Conservation (phyloP, 768 basidiomycete genomes). For the Leccinum incarnatum region DNA sequence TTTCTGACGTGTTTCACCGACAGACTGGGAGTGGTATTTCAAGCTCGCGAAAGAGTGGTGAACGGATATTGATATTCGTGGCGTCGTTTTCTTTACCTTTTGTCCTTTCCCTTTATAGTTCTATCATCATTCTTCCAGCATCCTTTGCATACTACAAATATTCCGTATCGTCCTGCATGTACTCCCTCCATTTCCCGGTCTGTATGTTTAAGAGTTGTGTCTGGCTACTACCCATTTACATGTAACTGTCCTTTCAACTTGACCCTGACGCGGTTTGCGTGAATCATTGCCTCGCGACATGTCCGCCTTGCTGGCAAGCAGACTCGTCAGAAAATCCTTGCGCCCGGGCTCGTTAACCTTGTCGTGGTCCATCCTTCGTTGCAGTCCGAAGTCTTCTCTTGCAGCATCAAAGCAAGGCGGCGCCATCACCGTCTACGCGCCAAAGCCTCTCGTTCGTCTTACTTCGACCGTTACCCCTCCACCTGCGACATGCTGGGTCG, state of each 20-base stretch:
- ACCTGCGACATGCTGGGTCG: conserved; percentile 56
- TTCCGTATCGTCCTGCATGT: conserved; percentile 27
- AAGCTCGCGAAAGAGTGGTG: conserved; percentile 93
- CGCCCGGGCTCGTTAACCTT: neutral
- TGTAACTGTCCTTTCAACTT: neutral
- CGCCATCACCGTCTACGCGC: neutral
- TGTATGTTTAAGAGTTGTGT: conserved; percentile 21
- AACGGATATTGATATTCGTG: conserved; percentile 16
- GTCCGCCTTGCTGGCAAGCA: conserved; percentile 6
- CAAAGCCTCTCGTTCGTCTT: conserved; percentile 12
- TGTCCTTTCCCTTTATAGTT: conserved; percentile 1
- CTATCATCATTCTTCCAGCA: conserved; percentile 26
- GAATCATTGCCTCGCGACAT: conserved; percentile 4
- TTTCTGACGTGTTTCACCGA: conserved; percentile 10
- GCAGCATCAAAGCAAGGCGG: neutral
- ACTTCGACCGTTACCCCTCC: conserved; percentile 19
- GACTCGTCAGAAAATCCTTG: conserved; percentile 2
- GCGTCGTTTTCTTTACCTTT: conserved; percentile 9
- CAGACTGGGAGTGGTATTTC: conserved; percentile 68
- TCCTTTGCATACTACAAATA: conserved; percentile 27
- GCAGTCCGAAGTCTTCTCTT: neutral
- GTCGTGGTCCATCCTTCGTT: neutral
- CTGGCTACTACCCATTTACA: conserved; percentile 8
- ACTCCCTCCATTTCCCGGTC: conserved; percentile 9
- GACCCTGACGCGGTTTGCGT: neutral